Evolutionary conservation across 768 basidiomycete genomes (phyloP), one percentile per base, ranked within the genome.

Genomic region (Kondoa malvinella): DNA sequence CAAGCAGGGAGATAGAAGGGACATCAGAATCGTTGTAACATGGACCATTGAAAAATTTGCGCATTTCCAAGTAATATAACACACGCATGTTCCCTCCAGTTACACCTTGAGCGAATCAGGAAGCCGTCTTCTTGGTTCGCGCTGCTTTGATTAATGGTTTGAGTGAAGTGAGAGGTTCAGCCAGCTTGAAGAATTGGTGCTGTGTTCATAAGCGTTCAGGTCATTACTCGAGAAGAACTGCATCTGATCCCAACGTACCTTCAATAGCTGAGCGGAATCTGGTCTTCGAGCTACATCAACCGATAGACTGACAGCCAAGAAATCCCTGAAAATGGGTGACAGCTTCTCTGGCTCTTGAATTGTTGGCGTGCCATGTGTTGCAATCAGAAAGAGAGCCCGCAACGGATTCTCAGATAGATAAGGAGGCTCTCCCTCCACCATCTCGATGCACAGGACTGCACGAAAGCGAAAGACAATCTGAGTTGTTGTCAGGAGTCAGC

Each of bases 301-400:
- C 74, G 95, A 92, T 59, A 97, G 80, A 8, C 87, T 86, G 78
- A 87, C 85, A 2, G 86, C 82, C 57, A 99, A 80, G 74, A 95
- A 99, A 74, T 95, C 89, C 66, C 83, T 85, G 80, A 99, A 97
- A 17, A 87, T 81, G 0, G 84, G 74, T 1, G 86, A 87, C 34
- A 87, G 78, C 65, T 82, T 79, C 74, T 86, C 86, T 8, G 92
- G 92, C 77, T 95, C 96, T 66, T 89, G 87, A 72, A 99, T 91
- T 65, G 87, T 87, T 0, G 95, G 95, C 27, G 94, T 97, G 30
- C 95, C 94, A 73, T 96, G 96, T 8, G 94, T 99, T 1, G 94
- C 94, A 73, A 99, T 99, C 61, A 99, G 84, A 77, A 97, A 99
- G 57, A 99, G 79, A 1, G 95, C 95, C 77, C 95, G 96, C 1